Evolutionary conservation across 1,284 basidiomycete species (phyloP).

Genomic region (Cutaneotrichosporon spelunceum): DNA sequence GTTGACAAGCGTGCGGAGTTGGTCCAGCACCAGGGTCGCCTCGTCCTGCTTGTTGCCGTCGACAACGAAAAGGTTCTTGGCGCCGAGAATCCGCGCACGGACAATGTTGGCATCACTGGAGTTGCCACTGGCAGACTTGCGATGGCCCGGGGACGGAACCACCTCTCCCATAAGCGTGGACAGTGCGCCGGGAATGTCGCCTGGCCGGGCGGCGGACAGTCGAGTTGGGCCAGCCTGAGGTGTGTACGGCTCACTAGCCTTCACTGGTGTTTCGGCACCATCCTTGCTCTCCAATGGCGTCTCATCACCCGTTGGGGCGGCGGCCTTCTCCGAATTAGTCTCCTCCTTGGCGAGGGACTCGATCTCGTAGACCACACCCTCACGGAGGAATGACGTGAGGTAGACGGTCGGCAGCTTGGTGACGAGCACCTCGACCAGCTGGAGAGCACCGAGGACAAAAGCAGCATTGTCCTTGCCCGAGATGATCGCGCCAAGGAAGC

Average conservation of each 20-base stretch:
- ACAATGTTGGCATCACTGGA: constrained; percentile 87
- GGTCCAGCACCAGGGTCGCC: constrained; percentile 63
- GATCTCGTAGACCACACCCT: constrained; percentile 91
- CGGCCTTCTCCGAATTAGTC: constrained; percentile 51
- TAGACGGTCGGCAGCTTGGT: constrained; percentile 77
- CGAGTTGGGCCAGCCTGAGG: not conserved
- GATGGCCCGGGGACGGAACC: constrained; percentile 40
- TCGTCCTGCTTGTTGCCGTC: constrained; percentile 61
- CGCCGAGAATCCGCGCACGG: constrained; percentile 75
- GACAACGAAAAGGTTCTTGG: constrained; percentile 59
- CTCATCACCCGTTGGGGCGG: constrained; percentile 13
- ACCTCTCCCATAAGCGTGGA: constrained; percentile 44
- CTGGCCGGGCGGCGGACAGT: not conserved
- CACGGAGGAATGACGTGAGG: constrained; percentile 78
- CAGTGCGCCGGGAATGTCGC: constrained; percentile 11
- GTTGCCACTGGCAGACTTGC: constrained; percentile 57
- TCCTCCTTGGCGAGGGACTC: constrained; percentile 66
- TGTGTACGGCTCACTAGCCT: not conserved
- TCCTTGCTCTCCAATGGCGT: constrained; percentile 21
- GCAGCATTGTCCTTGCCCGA: constrained; percentile 84
- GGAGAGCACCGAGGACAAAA: constrained; percentile 78
- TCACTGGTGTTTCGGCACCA: constrained; percentile 6
- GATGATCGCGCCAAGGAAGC: constrained; percentile 85
- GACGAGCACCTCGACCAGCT: constrained; percentile 83
- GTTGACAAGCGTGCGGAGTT: constrained; percentile 58